Conservation (phyloP, 768 basidiomycete genomes). For the Lactarius tabidus region DNA sequence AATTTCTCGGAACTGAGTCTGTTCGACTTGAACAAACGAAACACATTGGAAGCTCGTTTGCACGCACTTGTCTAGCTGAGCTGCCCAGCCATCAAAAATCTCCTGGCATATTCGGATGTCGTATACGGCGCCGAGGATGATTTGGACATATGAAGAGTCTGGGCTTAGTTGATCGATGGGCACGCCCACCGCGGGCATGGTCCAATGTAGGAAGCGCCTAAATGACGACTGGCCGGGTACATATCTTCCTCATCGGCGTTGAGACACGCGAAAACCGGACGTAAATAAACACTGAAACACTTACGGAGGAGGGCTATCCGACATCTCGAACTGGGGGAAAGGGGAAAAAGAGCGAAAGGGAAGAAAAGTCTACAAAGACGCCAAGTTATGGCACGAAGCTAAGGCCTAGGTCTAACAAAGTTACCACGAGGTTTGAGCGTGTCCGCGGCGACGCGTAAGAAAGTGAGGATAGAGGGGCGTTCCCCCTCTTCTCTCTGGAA, state of each 20-base stretch:
- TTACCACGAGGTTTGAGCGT: constrained; percentile 1
- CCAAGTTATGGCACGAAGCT: neutral
- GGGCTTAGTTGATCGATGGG: constrained; percentile 8
- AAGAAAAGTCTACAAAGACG: neutral
- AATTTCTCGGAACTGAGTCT: constrained; percentile 2
- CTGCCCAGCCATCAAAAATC: constrained; percentile 16
- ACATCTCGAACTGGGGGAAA: neutral
- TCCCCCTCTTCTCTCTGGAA: neutral
- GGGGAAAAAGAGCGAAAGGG: neutral
- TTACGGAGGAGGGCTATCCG: constrained; percentile 18
- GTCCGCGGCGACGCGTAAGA: constrained; percentile 3
- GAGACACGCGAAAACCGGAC: neutral
- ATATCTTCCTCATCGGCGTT: constrained; percentile 11
- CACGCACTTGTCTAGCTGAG: constrained; percentile 12
- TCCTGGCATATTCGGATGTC: constrained; percentile 19
- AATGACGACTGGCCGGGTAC: constrained; percentile 5
- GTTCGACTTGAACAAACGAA: neutral
- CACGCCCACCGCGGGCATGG: constrained; percentile 3
- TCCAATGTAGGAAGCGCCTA: constrained; percentile 10
- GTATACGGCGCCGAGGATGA: constrained; percentile 1
- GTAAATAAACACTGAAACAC: neutral
- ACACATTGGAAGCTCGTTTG: neutral
- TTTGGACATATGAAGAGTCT: neutral
- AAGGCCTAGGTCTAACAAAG: neutral
- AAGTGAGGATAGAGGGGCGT: constrained; percentile 2